Evolutionary conservation across 2,329 filamentous ascomycete genomes (phyloP).

Genomic region (Mycosphaerella sp.): DNA sequence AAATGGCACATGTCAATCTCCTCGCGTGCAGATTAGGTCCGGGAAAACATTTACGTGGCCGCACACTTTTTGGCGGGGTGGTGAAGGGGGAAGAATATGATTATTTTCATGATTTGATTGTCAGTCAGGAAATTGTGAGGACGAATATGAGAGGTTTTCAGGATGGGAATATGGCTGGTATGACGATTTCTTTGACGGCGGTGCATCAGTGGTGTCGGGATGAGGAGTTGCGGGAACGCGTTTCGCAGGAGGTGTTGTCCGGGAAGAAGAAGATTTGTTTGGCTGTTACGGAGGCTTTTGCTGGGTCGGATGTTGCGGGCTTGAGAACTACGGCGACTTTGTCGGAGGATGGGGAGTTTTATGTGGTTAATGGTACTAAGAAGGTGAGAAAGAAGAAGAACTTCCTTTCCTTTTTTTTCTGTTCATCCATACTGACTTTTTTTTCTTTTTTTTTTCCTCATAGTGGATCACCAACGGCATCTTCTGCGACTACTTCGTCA

Average conservation of each 20-base stretch:
- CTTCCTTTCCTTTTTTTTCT: not conserved
- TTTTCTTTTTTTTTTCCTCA: too few species aligned
- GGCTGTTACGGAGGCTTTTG: conserved; percentile 83
- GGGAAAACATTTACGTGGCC: conserved; percentile 71
- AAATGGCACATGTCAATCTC: conserved; percentile 67
- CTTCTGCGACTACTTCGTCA: conserved; percentile 77
- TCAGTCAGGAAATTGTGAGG: conserved; percentile 65
- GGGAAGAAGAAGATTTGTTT: conserved; percentile 85
- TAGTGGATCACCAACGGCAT: conserved; percentile 73
- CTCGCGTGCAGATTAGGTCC: conserved; percentile 79
- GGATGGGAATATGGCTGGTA: conserved; percentile 80
- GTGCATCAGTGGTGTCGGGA: conserved; percentile 73
- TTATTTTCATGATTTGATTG: conserved; percentile 77
- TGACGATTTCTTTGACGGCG: conserved; percentile 75
- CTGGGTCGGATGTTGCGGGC: conserved; percentile 73
- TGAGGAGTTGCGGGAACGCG: conserved; percentile 56
- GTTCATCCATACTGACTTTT: too few species aligned
- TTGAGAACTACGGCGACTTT: conserved; percentile 72
- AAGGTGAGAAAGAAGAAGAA: conserved; percentile 61
- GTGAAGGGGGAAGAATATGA: conserved; percentile 76
- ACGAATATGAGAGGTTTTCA: conserved; percentile 74
- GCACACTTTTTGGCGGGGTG: conserved; percentile 60
- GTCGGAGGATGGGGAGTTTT: conserved; percentile 67
- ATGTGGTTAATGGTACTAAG: conserved; percentile 65
- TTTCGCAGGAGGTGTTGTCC: conserved; percentile 66